Base-by-base conservation (phyloP, 352 stramenopile genomes). In the Phytophthora lateralis region DNA sequence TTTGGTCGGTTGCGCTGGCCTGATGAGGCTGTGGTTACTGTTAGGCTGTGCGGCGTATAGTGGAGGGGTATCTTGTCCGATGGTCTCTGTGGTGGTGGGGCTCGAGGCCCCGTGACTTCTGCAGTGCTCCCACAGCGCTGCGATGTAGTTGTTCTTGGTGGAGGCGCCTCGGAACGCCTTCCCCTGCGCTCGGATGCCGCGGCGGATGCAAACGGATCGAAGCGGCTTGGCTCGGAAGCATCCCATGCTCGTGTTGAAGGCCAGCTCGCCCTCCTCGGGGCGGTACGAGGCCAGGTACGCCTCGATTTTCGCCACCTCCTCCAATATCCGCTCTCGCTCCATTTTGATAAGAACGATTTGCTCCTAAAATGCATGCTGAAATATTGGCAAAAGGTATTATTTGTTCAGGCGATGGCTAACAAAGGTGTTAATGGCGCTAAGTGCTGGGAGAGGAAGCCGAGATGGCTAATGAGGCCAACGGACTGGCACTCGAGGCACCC, bases 401-500 rank as follows among this genome's bases (percentile, higher is more conserved):
- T 30, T 30, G 26, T 30, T 4, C 26, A 30, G 26, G 26, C 6
- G 26, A 30, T 10, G 6, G 17, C n/a, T 43, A 18, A 43, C 37
- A 43, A 43, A 43, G n/a, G 14, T 60, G 21, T 11, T 6, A 32
- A 6, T 32, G 26, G 26, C 4, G 26, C 51, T 50, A 48, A 9
- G 49, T 41, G 18, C 58, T 65, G 34, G 63, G 35, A 11, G 60
- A 71, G 24, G 26, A 24, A 15, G 49, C 35, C 6, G 66, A 6
- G 29, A 71, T 47, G 29, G 64, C 52, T 2, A 77, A 51, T 7
- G 66, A 66, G 2, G 65, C 58, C 38, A 80, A 35, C n/a, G 72
- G 69, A 60, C 72, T 78, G 27, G 60, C 60, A 54, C 55, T 48
- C 21, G 63, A 70, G 34, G 58, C 15, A 20, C 63, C 60, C 6